phyloP scores from a whole-genome alignment of 2,329 filamentous ascomycete species.

The Diaporthe sp. region DNA sequence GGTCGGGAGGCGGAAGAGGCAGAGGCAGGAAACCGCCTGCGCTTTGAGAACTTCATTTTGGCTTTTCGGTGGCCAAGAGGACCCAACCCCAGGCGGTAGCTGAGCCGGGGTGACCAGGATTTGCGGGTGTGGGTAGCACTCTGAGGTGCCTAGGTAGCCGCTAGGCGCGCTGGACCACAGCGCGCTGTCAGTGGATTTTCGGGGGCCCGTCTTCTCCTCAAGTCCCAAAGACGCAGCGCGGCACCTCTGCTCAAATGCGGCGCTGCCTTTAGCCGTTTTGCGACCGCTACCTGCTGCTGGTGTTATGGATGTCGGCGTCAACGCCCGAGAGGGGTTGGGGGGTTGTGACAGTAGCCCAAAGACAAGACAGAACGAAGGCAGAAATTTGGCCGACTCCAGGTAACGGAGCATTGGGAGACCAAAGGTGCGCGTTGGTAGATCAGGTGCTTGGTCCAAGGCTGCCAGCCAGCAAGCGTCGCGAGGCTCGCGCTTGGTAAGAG shows the following conservation, averaged over 20 bases:
- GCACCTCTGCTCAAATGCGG: not conserved
- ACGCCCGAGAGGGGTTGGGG: not conserved
- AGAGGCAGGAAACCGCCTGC: slow-evolving; percentile 36
- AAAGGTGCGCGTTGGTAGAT: not conserved
- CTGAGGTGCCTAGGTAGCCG: slow-evolving; percentile 26
- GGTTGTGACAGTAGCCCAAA: not conserved
- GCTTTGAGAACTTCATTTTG: slow-evolving; percentile 44
- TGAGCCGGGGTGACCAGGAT: slow-evolving; percentile 29
- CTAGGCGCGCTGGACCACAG: slow-evolving; percentile 31
- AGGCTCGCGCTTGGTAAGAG: not conserved
- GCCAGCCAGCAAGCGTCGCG: not conserved
- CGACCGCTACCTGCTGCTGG: not conserved
- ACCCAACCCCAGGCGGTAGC: slow-evolving; percentile 29
- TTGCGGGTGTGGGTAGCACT: slow-evolving; percentile 21
- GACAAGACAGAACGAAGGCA: not conserved
- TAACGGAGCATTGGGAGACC: not conserved
- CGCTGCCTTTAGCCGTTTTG: not conserved
- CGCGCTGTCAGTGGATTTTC: slow-evolving; percentile 12
- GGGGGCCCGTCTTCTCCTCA: not conserved
- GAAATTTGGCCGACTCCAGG: not conserved
- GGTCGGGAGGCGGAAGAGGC: slow-evolving; percentile 13
- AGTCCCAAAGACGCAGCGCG: not conserved
- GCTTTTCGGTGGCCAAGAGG: slow-evolving; percentile 40
- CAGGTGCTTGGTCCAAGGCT: not conserved
- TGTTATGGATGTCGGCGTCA: not conserved